Conservation (phyloP, 345 rosid species). For the Melaleuca quinquenervia region DNA sequence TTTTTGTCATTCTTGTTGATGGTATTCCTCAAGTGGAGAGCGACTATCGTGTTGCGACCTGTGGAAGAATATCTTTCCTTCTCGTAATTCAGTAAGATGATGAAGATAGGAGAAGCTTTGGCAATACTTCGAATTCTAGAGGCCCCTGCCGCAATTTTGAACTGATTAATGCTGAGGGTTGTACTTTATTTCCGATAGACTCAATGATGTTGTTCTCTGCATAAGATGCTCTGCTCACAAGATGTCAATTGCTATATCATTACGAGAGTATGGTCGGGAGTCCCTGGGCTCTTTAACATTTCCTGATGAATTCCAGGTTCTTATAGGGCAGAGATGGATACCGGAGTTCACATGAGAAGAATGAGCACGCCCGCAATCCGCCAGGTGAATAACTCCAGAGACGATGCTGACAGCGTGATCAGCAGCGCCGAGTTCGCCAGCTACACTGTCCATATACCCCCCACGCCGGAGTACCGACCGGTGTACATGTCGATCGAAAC, state of each 20-base stretch:
- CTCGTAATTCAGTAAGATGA: background rate
- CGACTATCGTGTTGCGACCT: background rate
- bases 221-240: background rate
- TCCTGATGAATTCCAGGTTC: background rate
- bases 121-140: background rate
- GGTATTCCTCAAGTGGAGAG: background rate
- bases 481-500: conserved; percentile 5
- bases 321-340: background rate
- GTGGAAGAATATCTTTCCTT: background rate
- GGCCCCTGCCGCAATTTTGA: too few relatives aligned
- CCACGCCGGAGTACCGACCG: conserved; percentile 8
- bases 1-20: background rate
- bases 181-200: background rate
- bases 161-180: background rate
- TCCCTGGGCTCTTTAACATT: background rate
- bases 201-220: background rate
- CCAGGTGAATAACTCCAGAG: background rate
- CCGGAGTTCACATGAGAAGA: conserved; percentile 1
- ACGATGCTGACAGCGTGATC: background rate
- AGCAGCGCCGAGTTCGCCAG: conserved; percentile 2
- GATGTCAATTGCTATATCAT: background rate
- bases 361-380: background rate
- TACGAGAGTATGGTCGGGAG: background rate
- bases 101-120: background rate
- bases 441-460: conserved; percentile 10